Percentiles rank a stretch among this genome's conserved stretches.
These are phyloP conservation scores for Rhizoclosmatium globosum DNA, from an alignment of 192 early-diverging fungal genomes.

Conservation along the genomic window DNA sequence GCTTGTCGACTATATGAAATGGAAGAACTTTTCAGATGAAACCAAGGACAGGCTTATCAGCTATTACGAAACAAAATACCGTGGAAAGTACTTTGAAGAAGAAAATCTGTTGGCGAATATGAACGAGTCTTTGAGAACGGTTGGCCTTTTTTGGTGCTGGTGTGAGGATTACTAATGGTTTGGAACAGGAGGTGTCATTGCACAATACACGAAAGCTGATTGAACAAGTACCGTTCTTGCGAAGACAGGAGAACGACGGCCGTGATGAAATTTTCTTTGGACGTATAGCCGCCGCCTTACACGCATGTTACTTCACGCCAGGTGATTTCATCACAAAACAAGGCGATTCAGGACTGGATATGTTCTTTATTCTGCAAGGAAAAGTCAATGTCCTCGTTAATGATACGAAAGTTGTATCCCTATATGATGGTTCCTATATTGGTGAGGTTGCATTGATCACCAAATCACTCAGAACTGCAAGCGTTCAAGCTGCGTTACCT, in stretches of 20 bases:
- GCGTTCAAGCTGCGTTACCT: conserved; percentile 27
- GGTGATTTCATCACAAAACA: conserved; percentile 42
- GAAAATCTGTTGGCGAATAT: conserved; percentile 20
- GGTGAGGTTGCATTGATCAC: conserved; percentile 33
- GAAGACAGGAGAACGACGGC: conserved; percentile 40
- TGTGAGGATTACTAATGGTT: not conserved
- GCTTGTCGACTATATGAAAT: conserved; percentile 44
- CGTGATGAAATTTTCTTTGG: conserved; percentile 38
- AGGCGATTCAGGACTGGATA: conserved; percentile 37
- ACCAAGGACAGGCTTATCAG: not conserved
- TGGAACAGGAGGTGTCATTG: conserved; percentile 38
- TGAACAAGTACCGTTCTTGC: conserved; percentile 46
- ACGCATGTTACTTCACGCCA: conserved; percentile 40
- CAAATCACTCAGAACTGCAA: conserved; percentile 31
- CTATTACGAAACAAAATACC: conserved; percentile 39
- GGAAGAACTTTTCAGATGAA: conserved; percentile 26
- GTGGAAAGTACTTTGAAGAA: conserved; percentile 47
- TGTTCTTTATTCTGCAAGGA: conserved; percentile 46
- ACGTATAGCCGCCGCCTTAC: conserved; percentile 34
- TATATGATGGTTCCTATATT: conserved; percentile 44
- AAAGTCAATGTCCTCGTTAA: conserved; percentile 38
- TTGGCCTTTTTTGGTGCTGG: not conserved
- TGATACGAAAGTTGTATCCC: conserved; percentile 9
- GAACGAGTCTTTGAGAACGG: conserved; percentile 31
- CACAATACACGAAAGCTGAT: conserved; percentile 41